A percentile compares a stretch with the other conserved stretches of the same genome.
These are phyloP conservation scores for Bipolaris victoriae DNA, from an alignment of 2,329 filamentous ascomycete genomes.

Conservation along the genomic window DNA sequence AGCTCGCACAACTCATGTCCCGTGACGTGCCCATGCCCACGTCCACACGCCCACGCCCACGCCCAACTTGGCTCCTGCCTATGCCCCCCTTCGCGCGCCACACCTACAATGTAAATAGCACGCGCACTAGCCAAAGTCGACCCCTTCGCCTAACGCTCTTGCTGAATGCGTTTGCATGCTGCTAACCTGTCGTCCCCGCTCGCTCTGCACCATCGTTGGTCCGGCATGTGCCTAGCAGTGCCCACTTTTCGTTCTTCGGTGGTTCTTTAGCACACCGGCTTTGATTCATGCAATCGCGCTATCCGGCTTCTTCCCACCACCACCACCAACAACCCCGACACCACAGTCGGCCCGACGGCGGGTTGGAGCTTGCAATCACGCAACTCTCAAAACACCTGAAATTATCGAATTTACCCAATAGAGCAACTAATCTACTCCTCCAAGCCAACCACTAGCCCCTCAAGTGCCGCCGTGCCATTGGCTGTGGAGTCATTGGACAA, in stretches of 20 bases:
- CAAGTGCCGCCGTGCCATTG: slow-evolving; percentile 5
- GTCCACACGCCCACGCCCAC: not conserved
- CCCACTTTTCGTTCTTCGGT: slow-evolving; percentile 19
- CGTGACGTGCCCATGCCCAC: too few species aligned
- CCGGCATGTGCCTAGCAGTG: slow-evolving; percentile 3
- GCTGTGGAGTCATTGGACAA: slow-evolving; percentile 1
- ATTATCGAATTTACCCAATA: slow-evolving; percentile 7
- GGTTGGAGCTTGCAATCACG: not conserved
- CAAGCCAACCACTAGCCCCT: slow-evolving; percentile 6
- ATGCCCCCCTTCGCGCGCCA: not conserved
- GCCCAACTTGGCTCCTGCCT: not conserved
- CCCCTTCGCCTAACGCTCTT: slow-evolving; percentile 4
- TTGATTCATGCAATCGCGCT: slow-evolving; percentile 12
- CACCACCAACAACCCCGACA: slow-evolving; percentile 3
- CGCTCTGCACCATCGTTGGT: slow-evolving; percentile 11
- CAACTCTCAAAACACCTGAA: slow-evolving; percentile 4
- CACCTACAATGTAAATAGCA: not conserved
- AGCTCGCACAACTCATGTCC: not conserved
- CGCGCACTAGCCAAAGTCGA: not conserved
- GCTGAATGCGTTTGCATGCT: slow-evolving; percentile 9
- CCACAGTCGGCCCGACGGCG: slow-evolving; percentile 9
- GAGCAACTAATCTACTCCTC: slow-evolving; percentile 1
- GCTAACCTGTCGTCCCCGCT: slow-evolving; percentile 7
- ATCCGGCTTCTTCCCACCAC: slow-evolving; percentile 5
- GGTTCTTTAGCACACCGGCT: slow-evolving; percentile 15